Evolutionary conservation across 2,329 filamentous ascomycete species (phyloP).

Genomic region (Phaeomoniella chlamydospora): DNA sequence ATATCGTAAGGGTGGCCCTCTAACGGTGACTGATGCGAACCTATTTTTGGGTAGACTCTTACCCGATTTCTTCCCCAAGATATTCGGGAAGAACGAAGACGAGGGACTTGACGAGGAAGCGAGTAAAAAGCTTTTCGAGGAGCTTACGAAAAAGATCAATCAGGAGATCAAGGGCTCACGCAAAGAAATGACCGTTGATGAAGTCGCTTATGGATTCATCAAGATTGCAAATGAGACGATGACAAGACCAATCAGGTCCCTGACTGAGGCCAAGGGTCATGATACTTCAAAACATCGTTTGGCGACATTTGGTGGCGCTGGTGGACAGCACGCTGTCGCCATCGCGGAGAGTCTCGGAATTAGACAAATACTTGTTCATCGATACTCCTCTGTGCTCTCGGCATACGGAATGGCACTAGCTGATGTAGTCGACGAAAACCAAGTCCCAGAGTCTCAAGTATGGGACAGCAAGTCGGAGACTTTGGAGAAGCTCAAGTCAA

Average conservation of each 20-base stretch:
- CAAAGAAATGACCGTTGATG: conserved; percentile 58
- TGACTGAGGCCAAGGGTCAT: conserved; percentile 89
- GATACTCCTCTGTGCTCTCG: conserved; percentile 82
- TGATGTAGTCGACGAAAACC: conserved; percentile 82
- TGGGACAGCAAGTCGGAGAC: conserved; percentile 41
- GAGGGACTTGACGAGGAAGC: conserved; percentile 65
- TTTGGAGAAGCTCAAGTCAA: conserved; percentile 48
- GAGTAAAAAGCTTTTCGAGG: conserved; percentile 59
- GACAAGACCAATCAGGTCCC: conserved; percentile 76
- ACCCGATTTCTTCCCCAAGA: conserved; percentile 90
- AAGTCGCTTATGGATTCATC: conserved; percentile 84
- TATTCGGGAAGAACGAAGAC: conserved; percentile 82
- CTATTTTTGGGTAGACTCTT: conserved; percentile 72
- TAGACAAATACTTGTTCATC: conserved; percentile 70
- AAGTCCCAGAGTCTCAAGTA: conserved; percentile 43
- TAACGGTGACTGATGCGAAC: conserved; percentile 88
- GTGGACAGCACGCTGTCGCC: conserved; percentile 83
- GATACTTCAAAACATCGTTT: conserved; percentile 56
- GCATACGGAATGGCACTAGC: conserved; percentile 88
- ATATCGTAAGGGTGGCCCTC: conserved; percentile 79
- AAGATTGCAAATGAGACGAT: conserved; percentile 85
- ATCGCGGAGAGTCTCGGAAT: conserved; percentile 79
- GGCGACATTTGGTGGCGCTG: conserved; percentile 83
- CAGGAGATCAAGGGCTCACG: conserved; percentile 37
- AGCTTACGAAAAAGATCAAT: conserved; percentile 67